phyloP scores from a whole-genome alignment of 352 stramenopile species.

The Phytopythium litorale region DNA sequence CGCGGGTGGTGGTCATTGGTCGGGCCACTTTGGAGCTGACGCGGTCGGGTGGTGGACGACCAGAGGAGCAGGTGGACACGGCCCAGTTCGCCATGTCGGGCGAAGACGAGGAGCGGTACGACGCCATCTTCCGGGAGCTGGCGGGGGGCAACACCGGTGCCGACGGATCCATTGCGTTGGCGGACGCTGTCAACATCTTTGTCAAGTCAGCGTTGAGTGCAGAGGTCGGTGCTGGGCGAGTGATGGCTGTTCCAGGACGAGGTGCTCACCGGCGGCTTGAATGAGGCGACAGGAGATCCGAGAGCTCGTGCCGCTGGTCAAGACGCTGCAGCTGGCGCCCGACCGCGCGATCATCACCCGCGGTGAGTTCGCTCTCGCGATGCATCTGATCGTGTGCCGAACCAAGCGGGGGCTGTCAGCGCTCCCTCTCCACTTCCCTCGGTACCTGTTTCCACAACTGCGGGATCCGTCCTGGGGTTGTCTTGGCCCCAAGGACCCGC shows the following conservation, averaged over 20 bases:
- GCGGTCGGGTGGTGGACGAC: not conserved
- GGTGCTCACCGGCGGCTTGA: not conserved
- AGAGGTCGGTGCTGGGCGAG: slow-evolving; percentile 2
- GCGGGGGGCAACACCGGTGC: not conserved
- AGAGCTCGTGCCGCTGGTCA: slow-evolving; percentile 18
- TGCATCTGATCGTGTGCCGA: slow-evolving; percentile 43
- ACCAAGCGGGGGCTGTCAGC: slow-evolving; percentile 25
- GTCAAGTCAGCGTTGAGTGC: slow-evolving; percentile 13
- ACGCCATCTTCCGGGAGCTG: slow-evolving; percentile 20
- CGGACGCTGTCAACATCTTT: slow-evolving; percentile 17
- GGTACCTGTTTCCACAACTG: slow-evolving; percentile 26
- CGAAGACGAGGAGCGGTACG: slow-evolving; percentile 18
- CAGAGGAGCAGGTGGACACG: slow-evolving; percentile 17
- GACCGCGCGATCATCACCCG: slow-evolving; percentile 8
- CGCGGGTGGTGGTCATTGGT: not conserved
- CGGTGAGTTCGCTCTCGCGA: slow-evolving; percentile 25
- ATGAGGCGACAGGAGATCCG: slow-evolving; percentile 12
- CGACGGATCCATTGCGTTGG: slow-evolving; percentile 9
- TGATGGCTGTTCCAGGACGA: not conserved
- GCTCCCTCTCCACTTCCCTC: slow-evolving; percentile 25
- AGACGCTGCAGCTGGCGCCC: slow-evolving; percentile 17
- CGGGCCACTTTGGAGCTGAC: not conserved
- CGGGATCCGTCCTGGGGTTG: not conserved
- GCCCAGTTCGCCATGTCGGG: slow-evolving; percentile 12
- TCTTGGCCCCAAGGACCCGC: not conserved